These are phyloP conservation scores for Fusarium poae DNA, from an alignment of 2,329 filamentous ascomycete genomes.

Conservation along the genomic window DNA sequence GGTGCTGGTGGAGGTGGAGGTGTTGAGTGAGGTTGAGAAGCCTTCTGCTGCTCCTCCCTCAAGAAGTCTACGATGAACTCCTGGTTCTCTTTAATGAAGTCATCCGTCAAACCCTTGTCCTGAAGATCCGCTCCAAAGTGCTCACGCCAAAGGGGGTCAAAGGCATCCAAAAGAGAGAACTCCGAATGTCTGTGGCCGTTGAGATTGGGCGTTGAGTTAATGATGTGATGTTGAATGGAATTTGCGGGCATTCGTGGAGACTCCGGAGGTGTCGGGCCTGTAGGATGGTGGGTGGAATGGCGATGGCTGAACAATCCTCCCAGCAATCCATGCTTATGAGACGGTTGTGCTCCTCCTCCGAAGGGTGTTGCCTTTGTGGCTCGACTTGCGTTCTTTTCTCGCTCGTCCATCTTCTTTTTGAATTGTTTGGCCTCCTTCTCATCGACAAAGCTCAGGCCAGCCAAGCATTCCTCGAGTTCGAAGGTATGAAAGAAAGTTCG, in stretches of 20 bases:
- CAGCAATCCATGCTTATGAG: conserved; percentile 63
- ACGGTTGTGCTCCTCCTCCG: conserved; percentile 61
- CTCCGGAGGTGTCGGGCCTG: conserved; percentile 70
- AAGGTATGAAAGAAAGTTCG: conserved; percentile 98
- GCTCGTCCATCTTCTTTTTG: conserved; percentile 96
- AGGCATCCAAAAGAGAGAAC: conserved; percentile 72
- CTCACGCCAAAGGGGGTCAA: conserved; percentile 74
- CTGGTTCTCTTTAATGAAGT: conserved; percentile 76
- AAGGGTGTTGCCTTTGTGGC: conserved; percentile 85
- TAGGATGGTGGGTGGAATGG: conserved; percentile 67
- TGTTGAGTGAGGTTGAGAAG: conserved; percentile 42
- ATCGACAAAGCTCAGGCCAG: conserved; percentile 91
- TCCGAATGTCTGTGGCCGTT: conserved; percentile 61
- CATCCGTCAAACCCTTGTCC: conserved; percentile 73
- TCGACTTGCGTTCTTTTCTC: conserved; percentile 95
- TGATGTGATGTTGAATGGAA: conserved; percentile 54
- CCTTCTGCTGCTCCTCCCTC: conserved; percentile 66
- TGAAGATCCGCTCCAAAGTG: conserved; percentile 74
- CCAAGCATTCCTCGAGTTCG: conserved; percentile 92
- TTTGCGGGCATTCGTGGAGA: conserved; percentile 62
- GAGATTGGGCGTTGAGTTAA: conserved; percentile 60
- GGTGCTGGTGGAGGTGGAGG: conserved; percentile 49
- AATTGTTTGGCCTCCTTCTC: conserved; percentile 98
- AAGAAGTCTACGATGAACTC: conserved; percentile 77
- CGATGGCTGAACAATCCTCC: conserved; percentile 73